Conservation (phyloP, 768 basidiomycete species). For the Phanerochaete carnosa region DNA sequence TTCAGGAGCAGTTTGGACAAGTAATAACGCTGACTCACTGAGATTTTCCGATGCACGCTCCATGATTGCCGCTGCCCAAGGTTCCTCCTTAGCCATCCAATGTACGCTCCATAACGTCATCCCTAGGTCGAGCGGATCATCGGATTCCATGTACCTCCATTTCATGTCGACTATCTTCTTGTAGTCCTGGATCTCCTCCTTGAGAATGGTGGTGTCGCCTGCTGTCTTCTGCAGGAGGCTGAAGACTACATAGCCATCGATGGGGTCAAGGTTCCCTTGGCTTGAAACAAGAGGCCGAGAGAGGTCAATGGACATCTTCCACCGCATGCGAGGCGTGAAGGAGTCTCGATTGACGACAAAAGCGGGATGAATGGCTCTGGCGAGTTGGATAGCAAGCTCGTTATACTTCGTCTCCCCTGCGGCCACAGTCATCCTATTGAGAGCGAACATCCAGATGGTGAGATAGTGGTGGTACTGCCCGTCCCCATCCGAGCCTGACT, state of each 20-base stretch:
- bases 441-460: constrained; percentile 32
- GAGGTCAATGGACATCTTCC: constrained; percentile 29
- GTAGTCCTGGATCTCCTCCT: constrained; percentile 22
- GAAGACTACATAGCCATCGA: constrained; percentile 27
- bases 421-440: constrained; percentile 25
- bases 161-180: constrained; percentile 25
- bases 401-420: constrained; percentile 23
- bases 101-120: constrained; percentile 31
- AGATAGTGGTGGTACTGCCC: constrained; percentile 31
- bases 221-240: constrained; percentile 19
- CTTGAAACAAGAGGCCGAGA: constrained; percentile 20
- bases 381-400: constrained; percentile 25
- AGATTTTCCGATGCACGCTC: constrained; percentile 17
- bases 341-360: constrained; percentile 22
- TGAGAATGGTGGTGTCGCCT: constrained; percentile 13
- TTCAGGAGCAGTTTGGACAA: neutral
- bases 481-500: constrained; percentile 24
- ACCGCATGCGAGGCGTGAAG: constrained; percentile 22
- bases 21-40: constrained; percentile 9
- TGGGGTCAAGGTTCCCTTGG: constrained; percentile 29
- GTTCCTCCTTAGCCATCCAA: constrained; percentile 17
- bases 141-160: constrained; percentile 17
- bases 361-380: constrained; percentile 24
- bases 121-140: constrained; percentile 28
- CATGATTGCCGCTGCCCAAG: constrained; percentile 8